These are phyloP conservation scores for Xerocomus brunneocitrinus DNA, from an alignment of 768 basidiomycete species.

Conservation along the genomic window DNA sequence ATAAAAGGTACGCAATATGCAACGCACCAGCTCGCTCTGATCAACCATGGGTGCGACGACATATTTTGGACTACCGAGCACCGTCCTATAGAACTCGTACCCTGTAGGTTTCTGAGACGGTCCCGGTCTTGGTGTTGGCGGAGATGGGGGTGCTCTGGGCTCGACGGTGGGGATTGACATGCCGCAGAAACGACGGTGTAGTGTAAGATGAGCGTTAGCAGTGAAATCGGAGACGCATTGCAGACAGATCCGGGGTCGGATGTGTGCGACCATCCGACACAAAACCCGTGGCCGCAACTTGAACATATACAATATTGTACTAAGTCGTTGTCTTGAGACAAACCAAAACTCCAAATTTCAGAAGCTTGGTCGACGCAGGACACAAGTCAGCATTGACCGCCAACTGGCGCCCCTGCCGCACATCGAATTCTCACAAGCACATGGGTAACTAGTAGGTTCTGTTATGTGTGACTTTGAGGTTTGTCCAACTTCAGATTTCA, in stretches of 20 bases:
- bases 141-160: neutral
- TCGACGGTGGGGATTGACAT: constrained; percentile 6
- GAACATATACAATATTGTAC: too few species aligned
- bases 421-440: too few species aligned
- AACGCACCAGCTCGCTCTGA: constrained; percentile 87
- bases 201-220: neutral
- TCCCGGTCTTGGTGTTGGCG: neutral
- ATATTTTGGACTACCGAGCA: constrained; percentile 81
- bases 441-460: too few species aligned
- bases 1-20: neutral
- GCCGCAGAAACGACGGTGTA: constrained; percentile 1
- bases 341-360: too few species aligned
- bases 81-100: constrained; percentile 77
- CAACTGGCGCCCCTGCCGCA: too few species aligned
- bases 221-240: constrained; percentile 8
- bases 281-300: too few species aligned
- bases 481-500: too few species aligned
- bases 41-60: constrained; percentile 99
- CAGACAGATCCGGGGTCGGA: constrained; percentile 1
- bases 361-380: too few species aligned
- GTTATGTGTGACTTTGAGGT: too few species aligned
- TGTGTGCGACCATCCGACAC: neutral
- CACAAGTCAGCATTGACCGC: too few species aligned
- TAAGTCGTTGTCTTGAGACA: too few species aligned
- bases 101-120: constrained; percentile 50